Base-by-base conservation (phyloP, 306 rosid species). In the Prunus padus region DNA sequence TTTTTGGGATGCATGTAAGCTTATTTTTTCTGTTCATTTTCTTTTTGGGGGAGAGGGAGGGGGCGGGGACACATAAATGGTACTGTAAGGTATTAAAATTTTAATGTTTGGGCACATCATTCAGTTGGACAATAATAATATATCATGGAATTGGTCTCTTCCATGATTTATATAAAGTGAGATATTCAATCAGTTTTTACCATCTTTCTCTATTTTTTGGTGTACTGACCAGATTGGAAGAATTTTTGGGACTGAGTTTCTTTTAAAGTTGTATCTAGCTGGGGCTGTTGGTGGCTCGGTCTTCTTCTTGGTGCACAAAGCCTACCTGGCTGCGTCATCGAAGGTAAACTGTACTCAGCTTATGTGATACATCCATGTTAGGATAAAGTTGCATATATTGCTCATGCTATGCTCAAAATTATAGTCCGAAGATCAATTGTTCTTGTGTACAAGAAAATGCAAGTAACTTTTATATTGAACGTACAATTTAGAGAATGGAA, bases 251-350 rank as follows among this genome's bases (percentile, higher is more conserved):
- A 73, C 92, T 61, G 89, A 87, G 30, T 88, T 83, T 80, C 75
- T 95, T 86, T 89, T 95, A 74, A 90, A 80, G 84, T 72, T 92
- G 86, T 95, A 95, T 86, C 82, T 90, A 79, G 92, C 91, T 25
- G 97, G 97, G 73, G 97, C 93, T 67, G 12, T 92, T 61, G 96
- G 88, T 74, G 98, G 96, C 73, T 87, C 95, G 44, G 73, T 88
- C 51, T 88, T 90, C 88, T 89, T 76, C 84, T 84, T 92, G 69
- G 81, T 70, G 54, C 91, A 92, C 70, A 84, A 88, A 77, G 82
- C 91, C 72, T 87, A 65, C 69, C 57, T 87, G 87, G 92, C 97
- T 45, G 84, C 87, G 23, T 83, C 87, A 54, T 82, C 87, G 76
- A 77, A 92, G 97, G 97, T 94, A 56, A 40, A 45, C 15, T 56